Base-by-base conservation (phyloP, 495 filamentous ascomycete genomes). In the Penicillium pulvis region DNA sequence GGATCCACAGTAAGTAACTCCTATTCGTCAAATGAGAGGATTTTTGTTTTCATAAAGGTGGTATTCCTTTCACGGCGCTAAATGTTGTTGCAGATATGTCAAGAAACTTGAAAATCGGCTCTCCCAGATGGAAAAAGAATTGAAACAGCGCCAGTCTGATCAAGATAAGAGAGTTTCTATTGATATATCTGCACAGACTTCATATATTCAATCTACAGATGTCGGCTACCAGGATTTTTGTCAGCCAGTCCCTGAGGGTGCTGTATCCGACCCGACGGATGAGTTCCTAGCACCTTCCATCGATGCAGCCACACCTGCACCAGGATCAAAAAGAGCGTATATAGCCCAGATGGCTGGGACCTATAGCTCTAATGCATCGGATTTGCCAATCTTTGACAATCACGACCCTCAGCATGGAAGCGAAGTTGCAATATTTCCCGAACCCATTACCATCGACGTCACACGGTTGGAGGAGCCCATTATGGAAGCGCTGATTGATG, bases 1-100 rank as follows among this genome's bases (percentile, higher is more conserved):
- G 11, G 62, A 65, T 58, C 45, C 58, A 14, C 58, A 58, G 62
- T 65, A 6, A 45, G 58, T 60, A 9, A 6, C 26, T 31, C 16
- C 36, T 26, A 41, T 41, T 41, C 14, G 16, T 17, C 39, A n/a
- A 3, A 36, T 14, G 3, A 36, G 16, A 12, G n/a, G 14, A 41
- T 41, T n/a, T 4, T 0, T 6, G 6, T 26, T 8, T 6, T 23
- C 4, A 46, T 10, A 7, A 46, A 55, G 19, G 10, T 28, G 24
- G 23, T n/a, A 2, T 28, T 4, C 4, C 4, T 28, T 28, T 28
- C 28, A 28, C 6, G 28, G 28, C 43, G 16, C 17, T 33, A 17
- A 52, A 14, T 4, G 24, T 10, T 10, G 14, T n/a, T 26, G 28
- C 28, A 60, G 57, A 51, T 60, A 60, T 36, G 35, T 60, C 9